Percentiles rank a stretch among this genome's conserved stretches.
Evolutionary conservation across 1,284 basidiomycete species (phyloP).

Genomic region (Kalmanozyma brasiliensis): DNA sequence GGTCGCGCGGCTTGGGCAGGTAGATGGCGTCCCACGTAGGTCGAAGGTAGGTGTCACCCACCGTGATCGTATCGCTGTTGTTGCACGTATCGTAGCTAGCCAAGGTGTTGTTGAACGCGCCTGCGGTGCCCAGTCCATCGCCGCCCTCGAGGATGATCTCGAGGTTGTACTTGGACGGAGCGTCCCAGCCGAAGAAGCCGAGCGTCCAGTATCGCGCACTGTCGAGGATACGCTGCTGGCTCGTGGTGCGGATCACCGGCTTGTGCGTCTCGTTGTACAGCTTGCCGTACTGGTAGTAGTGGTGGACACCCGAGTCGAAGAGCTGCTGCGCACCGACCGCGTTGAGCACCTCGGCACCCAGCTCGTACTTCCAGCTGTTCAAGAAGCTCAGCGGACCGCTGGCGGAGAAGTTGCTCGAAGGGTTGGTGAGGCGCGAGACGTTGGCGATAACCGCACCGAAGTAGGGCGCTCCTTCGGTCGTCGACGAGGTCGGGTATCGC

Average conservation of each 20-base stretch:
- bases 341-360: constrained; percentile 77
- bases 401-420: constrained; percentile 61
- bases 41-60: constrained; percentile 72
- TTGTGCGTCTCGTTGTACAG: constrained; percentile 57
- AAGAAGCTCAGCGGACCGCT: constrained; percentile 77
- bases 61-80: constrained; percentile 72
- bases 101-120: constrained; percentile 81
- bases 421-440: constrained; percentile 36
- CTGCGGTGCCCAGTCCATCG: constrained; percentile 35
- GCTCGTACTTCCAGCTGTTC: constrained; percentile 74
- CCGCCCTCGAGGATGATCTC: constrained; percentile 60
- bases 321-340: constrained; percentile 82
- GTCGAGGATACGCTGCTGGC: constrained; percentile 80
- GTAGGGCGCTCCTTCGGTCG: constrained; percentile 55
- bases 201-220: constrained; percentile 77
- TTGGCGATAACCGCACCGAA: constrained; percentile 40
- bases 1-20: constrained; percentile 44
- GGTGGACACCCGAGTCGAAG: constrained; percentile 64
- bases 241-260: constrained; percentile 65
- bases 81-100: constrained; percentile 77
- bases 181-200: constrained; percentile 58
- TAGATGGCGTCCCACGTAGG: constrained; percentile 68
- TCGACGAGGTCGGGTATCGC: constrained; percentile 41
- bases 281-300: constrained; percentile 66
- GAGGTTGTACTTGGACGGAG: constrained; percentile 55